phyloP scores from a whole-genome alignment of 116 monocot species.

The Trichopus zeylanicus region DNA sequence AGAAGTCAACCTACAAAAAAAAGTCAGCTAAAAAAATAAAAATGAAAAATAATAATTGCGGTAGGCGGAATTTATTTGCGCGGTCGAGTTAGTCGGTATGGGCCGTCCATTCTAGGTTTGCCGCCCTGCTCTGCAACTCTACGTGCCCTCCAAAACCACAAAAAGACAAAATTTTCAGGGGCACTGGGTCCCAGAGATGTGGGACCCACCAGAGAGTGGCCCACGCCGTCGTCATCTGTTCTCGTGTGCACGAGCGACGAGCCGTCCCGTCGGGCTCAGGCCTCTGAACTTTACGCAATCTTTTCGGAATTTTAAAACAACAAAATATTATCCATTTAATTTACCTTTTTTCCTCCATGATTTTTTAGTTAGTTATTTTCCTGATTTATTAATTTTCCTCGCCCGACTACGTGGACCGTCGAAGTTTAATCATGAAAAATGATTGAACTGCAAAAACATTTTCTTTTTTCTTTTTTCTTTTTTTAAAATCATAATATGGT shows the following conservation, averaged over 20 bases:
- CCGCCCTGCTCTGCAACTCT: no score
- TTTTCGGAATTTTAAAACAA: constrained; percentile 1
- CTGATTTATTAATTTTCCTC: constrained; percentile 1
- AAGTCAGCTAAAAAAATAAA: no score
- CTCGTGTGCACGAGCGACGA: constrained; percentile 30
- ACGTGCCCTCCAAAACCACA: no score
- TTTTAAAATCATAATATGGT: no score
- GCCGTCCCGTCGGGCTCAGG: constrained; percentile 17
- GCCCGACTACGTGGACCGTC: constrained; percentile 6
- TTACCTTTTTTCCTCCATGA: no score
- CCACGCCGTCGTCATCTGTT: constrained; percentile 19
- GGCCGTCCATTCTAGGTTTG: background rate
- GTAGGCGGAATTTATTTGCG: no score
- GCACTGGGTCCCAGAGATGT: no score
- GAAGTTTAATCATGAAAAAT: constrained; percentile 29
- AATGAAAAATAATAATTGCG: no score
- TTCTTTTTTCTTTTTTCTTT: constrained; percentile 14
- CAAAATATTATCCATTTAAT: background rate
- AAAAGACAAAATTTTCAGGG: no score
- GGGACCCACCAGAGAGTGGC: no score
- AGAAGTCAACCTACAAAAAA: no score
- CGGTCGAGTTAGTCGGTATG: background rate
- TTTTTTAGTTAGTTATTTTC: background rate
- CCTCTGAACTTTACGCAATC: constrained; percentile 6
- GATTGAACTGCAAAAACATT: constrained; percentile 30